Conservation (phyloP, 768 basidiomycete genomes). For the Boletus rubroflammeus region DNA sequence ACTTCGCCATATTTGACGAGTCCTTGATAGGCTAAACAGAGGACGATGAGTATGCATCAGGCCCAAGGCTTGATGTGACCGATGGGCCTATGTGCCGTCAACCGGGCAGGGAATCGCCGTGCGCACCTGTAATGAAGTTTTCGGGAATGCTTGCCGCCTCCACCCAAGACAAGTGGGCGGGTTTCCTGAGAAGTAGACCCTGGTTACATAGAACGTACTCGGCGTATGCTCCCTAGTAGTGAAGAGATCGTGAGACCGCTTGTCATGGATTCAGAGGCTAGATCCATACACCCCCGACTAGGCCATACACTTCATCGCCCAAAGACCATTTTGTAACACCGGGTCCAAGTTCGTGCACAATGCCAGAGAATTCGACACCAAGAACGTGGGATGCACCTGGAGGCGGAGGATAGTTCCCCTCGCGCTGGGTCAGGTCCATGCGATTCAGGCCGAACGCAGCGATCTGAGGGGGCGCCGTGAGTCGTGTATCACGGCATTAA, state of each 20-base stretch:
- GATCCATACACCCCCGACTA: constrained; percentile 69
- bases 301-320: constrained; percentile 74
- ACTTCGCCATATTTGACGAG: constrained; percentile 66
- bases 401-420: constrained; percentile 74
- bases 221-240: constrained; percentile 83
- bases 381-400: constrained; percentile 71
- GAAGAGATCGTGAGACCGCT: constrained; percentile 1
- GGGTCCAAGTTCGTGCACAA: constrained; percentile 50
- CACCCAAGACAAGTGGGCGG: constrained; percentile 67
- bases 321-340: constrained; percentile 51
- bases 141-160: constrained; percentile 90
- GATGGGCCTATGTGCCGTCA: background rate
- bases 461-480: constrained; percentile 41
- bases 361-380: constrained; percentile 85
- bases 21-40: constrained; percentile 53
- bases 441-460: constrained; percentile 87
- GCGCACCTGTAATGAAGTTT: constrained; percentile 77
- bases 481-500: background rate
- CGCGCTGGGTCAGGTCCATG: constrained; percentile 75
- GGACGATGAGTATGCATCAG: constrained; percentile 1
- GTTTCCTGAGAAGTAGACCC: constrained; percentile 71
- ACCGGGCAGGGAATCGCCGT: constrained; percentile 9
- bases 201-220: constrained; percentile 72
- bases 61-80: background rate
- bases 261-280: background rate